Conservation (phyloP, 2,329 filamentous ascomycete species). For the Bipolaris bicolor region DNA sequence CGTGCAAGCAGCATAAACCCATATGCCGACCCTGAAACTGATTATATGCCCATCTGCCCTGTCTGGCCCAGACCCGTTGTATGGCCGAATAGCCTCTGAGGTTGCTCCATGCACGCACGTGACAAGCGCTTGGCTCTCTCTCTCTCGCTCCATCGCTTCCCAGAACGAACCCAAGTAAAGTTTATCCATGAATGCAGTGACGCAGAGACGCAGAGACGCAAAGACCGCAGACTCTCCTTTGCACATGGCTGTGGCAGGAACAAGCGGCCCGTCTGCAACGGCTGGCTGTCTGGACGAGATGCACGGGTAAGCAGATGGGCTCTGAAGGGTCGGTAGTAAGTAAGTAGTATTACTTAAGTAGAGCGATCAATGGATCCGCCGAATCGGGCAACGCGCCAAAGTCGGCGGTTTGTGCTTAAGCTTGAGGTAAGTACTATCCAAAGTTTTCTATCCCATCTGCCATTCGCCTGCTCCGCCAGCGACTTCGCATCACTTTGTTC, state of each 20-base stretch:
- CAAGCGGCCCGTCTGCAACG: not conserved
- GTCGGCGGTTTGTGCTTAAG: conserved; percentile 23
- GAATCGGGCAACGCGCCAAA: conserved; percentile 23
- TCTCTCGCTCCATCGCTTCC: not conserved
- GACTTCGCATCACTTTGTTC: conserved; percentile 7
- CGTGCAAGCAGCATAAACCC: too few relatives aligned
- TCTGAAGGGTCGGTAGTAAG: too few relatives aligned
- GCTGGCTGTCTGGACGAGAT: not conserved
- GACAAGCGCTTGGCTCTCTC: conserved; percentile 7
- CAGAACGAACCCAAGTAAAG: too few relatives aligned
- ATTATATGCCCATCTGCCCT: not conserved
- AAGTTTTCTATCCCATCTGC: conserved; percentile 27
- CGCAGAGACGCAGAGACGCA: not conserved
- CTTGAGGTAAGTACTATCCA: conserved; percentile 18
- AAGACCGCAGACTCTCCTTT: not conserved
- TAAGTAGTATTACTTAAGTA: not conserved
- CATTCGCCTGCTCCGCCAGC: conserved; percentile 27
- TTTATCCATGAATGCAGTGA: not conserved
- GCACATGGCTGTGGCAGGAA: not conserved
- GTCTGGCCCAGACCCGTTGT: not conserved
- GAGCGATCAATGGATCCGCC: conserved; percentile 15
- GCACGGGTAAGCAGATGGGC: not conserved
- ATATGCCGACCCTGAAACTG: not conserved
- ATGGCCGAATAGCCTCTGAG: not conserved
- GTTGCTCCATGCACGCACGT: conserved; percentile 3